Evolutionary conservation across 257 asterid species (phyloP).

Genomic region (Ocimum tenuiflorum): DNA sequence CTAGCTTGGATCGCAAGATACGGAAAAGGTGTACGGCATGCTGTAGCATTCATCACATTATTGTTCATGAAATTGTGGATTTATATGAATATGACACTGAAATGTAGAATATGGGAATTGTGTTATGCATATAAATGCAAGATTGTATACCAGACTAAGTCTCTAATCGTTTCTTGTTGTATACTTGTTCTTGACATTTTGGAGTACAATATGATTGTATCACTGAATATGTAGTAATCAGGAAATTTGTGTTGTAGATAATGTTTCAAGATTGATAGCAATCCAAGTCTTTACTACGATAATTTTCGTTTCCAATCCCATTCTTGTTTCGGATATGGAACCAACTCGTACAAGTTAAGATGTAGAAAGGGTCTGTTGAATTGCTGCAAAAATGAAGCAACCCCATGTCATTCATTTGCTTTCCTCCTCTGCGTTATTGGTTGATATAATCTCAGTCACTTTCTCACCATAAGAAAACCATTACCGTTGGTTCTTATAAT

Average conservation of each 20-base stretch:
- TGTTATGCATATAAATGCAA: not conserved
- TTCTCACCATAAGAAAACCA: not conserved
- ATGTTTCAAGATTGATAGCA: not conserved
- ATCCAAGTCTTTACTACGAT: not conserved
- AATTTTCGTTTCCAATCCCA: not conserved
- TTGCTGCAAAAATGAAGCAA: not conserved
- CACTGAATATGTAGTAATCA: not conserved
- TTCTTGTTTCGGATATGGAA: not conserved
- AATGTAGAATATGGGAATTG: not conserved
- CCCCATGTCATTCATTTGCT: not conserved
- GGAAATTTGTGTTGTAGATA: not conserved
- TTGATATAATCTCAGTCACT: not conserved
- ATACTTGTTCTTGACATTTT: not conserved
- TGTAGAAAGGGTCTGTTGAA: not conserved
- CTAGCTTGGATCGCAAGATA: no score
- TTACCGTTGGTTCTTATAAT: not conserved
- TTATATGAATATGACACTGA: not conserved
- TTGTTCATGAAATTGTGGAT: not conserved
- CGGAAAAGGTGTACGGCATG: no score
- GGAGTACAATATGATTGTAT: not conserved
- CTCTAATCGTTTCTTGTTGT: not conserved
- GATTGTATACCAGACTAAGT: not conserved
- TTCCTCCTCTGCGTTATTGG: not conserved
- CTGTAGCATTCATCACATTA: no score
- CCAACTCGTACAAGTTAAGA: no score